Conservation (phyloP, 2,329 filamentous ascomycete species). For the Cladobotryum protrusum region DNA sequence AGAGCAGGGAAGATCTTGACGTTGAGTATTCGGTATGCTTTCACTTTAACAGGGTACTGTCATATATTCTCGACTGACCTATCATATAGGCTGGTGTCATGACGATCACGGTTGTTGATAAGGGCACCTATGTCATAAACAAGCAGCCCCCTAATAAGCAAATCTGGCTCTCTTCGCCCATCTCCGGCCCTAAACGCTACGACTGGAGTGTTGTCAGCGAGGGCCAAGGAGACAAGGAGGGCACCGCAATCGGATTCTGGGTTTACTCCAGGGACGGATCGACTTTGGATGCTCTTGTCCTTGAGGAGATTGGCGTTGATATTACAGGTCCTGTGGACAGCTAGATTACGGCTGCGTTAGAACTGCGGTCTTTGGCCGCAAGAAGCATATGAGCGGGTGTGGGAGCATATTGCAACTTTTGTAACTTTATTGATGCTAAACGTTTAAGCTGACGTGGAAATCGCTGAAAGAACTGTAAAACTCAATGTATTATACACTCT, state of each 20-base stretch:
- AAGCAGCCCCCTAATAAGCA: slow-evolving; percentile 97
- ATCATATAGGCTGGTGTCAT: slow-evolving; percentile 70
- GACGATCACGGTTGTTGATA: slow-evolving; percentile 60
- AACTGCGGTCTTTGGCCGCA: neutral
- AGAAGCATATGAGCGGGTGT: neutral
- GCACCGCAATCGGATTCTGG: slow-evolving; percentile 69
- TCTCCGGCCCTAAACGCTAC: slow-evolving; percentile 88
- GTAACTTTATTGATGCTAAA: neutral
- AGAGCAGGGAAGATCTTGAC: slow-evolving; percentile 69
- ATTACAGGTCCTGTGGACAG: slow-evolving; percentile 32
- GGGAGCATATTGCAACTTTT: neutral
- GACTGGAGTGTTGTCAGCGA: slow-evolving; percentile 78
- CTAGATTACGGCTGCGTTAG: slow-evolving; percentile 11
- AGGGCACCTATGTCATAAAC: slow-evolving; percentile 89
- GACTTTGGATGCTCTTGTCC: slow-evolving; percentile 65
- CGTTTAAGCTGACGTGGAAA: neutral
- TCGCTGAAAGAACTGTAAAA: too few species aligned
- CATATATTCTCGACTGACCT: neutral
- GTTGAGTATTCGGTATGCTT: slow-evolving; percentile 77
- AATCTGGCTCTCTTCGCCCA: slow-evolving; percentile 91
- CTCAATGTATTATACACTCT: too few species aligned
- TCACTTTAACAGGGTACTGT: too few species aligned
- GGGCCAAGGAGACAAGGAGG: slow-evolving; percentile 68
- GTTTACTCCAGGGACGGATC: slow-evolving; percentile 81
- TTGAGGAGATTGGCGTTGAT: slow-evolving; percentile 68